Base-by-base conservation (phyloP, 306 rosid species). In the Ammopiptanthus mongolicus region DNA sequence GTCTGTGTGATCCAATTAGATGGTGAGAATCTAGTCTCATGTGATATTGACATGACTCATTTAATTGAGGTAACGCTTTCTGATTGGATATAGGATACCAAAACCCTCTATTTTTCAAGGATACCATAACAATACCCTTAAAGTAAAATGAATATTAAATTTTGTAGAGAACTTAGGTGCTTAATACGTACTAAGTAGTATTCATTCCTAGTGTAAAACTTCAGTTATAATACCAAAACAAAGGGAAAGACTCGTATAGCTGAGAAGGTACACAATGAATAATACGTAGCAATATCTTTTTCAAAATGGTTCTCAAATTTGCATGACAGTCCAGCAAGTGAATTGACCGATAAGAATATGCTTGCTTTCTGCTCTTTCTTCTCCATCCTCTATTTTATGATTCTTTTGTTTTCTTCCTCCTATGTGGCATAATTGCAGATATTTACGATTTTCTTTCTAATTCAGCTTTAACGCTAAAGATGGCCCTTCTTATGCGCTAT, bases 341-440 rank as follows among this genome's bases (percentile, higher is more conserved):
- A 69, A 69, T 67, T 76, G 80, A 77, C 75, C 67, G 5, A 61
- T 67, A 5, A 53, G 65, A 48, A 65, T 67, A 58, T 66, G 48
- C 84, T 56, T 36, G 5, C 4, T 22, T 17, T 34, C 4, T 14
- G 2, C 47, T 67, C 31, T 61, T 60, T 67, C 31, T 61, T 60
- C 46, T 48, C 12, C 62, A 4, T 34, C 48, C 34, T 15, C 11
- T 19, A 36, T 21, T 34, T 57, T 21, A 73, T 46, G 53, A 13
- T 69, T 63, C 15, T 80, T 56, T 65, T 56, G 44, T 70, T 65
- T 82, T 72, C 55, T 77, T 66, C 47, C 11, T 52, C 41, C n/a
- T 33, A 12, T 15, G 34, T 7, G 41, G 8, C 48, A 34, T 17
- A 53, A 41, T n/a, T 67, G 8, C 12, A 47, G 18, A 15, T 34